Evolutionary conservation across 2,329 filamentous ascomycete species (phyloP).

Genomic region (Rachicladosporium sp.): DNA sequence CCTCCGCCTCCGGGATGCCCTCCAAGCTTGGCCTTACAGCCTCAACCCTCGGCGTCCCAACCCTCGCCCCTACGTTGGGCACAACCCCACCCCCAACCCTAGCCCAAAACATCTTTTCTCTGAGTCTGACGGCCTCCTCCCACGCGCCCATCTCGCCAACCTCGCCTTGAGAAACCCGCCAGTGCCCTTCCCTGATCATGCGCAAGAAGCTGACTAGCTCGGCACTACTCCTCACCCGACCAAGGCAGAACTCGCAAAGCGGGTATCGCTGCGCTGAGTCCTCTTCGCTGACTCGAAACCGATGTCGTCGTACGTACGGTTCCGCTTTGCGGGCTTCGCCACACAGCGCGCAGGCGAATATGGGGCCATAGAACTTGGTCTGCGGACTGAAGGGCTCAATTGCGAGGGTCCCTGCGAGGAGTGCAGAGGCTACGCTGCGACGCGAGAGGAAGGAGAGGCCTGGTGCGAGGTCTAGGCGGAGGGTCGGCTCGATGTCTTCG

Average conservation of each 20-base stretch:
- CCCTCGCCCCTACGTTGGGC: conserved; percentile 37
- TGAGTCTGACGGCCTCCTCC: conserved; percentile 82
- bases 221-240: conserved; percentile 72
- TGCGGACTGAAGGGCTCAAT: conserved; percentile 64
- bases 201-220: conserved; percentile 86
- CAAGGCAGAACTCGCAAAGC: conserved; percentile 77
- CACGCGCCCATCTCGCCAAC: conserved; percentile 79
- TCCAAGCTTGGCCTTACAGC: conserved; percentile 13
- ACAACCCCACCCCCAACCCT: conserved; percentile 84
- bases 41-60: conserved; percentile 3
- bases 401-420: conserved; percentile 73
- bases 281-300: conserved; percentile 78
- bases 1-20: conserved; percentile 8
- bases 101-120: conserved; percentile 96
- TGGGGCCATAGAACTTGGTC: conserved; percentile 41
- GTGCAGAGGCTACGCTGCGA: conserved; percentile 67
- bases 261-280: conserved; percentile 82
- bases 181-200: conserved; percentile 85
- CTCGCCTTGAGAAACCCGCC: conserved; percentile 61
- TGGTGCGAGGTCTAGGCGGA: conserved; percentile 78
- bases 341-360: conserved; percentile 72
- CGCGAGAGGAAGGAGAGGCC: conserved; percentile 89
- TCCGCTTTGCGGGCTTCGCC: conserved; percentile 67
- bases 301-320: conserved; percentile 63
- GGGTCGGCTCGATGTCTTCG: conserved; percentile 89